Conservation (phyloP, 345 rosid species). For the Garcia nutans region DNA sequence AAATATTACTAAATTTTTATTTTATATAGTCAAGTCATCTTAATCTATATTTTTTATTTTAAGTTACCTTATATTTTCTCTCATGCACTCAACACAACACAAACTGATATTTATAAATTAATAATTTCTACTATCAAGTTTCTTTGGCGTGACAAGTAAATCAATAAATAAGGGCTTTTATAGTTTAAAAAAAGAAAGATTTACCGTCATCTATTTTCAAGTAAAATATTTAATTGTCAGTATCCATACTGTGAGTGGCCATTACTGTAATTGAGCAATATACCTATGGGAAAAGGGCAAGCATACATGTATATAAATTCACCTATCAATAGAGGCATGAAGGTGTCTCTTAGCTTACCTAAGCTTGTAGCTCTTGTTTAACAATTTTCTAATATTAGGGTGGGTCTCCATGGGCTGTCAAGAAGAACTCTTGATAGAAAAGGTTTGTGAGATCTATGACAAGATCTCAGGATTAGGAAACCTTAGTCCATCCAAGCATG, state of each 20-base stretch:
- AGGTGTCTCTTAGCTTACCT: not conserved
- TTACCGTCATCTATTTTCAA: no score
- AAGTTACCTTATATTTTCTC: no score
- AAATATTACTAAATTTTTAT: no score
- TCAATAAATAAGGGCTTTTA: no score
- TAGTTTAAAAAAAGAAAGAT: no score
- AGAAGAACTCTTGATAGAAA: slow-evolving; percentile 11
- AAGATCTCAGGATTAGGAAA: slow-evolving; percentile 8
- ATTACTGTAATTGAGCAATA: not conserved
- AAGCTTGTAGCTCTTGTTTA: not conserved
- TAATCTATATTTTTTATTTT: no score
- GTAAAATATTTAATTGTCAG: no score
- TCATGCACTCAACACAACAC: no score
- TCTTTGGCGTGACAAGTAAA: no score
- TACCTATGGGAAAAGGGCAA: not conserved
- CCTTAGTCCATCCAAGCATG: slow-evolving; percentile 21
- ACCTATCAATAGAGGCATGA: not conserved
- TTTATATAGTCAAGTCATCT: no score
- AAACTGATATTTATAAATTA: not conserved
- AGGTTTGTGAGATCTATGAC: slow-evolving; percentile 20
- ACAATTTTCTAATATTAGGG: not conserved
- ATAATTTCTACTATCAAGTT: not conserved
- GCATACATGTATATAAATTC: not conserved
- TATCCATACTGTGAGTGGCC: not conserved
- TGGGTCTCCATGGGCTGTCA: slow-evolving; percentile 16